Evolutionary conservation across 805 yeast genomes (phyloP).

Genomic region (Starmerella bombi): DNA sequence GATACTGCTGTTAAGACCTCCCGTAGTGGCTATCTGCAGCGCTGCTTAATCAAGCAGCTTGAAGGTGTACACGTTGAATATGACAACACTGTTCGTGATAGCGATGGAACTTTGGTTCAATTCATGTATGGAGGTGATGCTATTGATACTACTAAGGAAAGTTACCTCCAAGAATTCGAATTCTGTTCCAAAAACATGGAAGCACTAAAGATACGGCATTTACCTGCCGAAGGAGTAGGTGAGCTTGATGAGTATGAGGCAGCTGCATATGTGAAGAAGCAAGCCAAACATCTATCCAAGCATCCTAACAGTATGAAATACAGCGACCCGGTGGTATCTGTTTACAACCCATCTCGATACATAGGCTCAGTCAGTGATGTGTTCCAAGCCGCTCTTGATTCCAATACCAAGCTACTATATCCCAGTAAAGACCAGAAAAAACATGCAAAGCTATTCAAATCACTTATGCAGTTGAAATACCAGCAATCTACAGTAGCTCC

Average conservation of each 20-base stretch:
- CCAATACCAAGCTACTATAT: slow-evolving; percentile 42
- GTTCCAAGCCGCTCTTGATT: slow-evolving; percentile 70
- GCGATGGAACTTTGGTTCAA: slow-evolving; percentile 86
- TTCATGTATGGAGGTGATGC: slow-evolving; percentile 97
- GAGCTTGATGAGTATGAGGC: slow-evolving; percentile 80
- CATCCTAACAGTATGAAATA: slow-evolving; percentile 45
- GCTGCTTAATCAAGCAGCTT: slow-evolving; percentile 94
- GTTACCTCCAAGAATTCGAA: slow-evolving; percentile 83
- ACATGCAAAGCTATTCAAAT: slow-evolving; percentile 64
- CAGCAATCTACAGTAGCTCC: slow-evolving; percentile 92
- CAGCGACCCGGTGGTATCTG: slow-evolving; percentile 70
- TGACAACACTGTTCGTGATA: slow-evolving; percentile 91
- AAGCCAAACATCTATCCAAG: slow-evolving; percentile 48
- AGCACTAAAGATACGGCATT: slow-evolving; percentile 71
- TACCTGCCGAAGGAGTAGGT: slow-evolving; percentile 48
- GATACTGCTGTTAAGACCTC: slow-evolving; percentile 99
- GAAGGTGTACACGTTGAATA: slow-evolving; percentile 93
- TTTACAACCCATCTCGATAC: slow-evolving; percentile 76
- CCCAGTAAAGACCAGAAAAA: slow-evolving; percentile 38
- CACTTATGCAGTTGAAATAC: slow-evolving; percentile 94
- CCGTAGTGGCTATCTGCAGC: slow-evolving; percentile 93
- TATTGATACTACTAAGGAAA: slow-evolving; percentile 84
- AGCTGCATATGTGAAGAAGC: slow-evolving; percentile 64
- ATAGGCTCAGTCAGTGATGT: slow-evolving; percentile 87
- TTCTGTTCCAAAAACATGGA: slow-evolving; percentile 89